These are phyloP conservation scores for Fusarium mundagurra DNA, from an alignment of 2,329 filamentous ascomycete species.

Conservation along the genomic window DNA sequence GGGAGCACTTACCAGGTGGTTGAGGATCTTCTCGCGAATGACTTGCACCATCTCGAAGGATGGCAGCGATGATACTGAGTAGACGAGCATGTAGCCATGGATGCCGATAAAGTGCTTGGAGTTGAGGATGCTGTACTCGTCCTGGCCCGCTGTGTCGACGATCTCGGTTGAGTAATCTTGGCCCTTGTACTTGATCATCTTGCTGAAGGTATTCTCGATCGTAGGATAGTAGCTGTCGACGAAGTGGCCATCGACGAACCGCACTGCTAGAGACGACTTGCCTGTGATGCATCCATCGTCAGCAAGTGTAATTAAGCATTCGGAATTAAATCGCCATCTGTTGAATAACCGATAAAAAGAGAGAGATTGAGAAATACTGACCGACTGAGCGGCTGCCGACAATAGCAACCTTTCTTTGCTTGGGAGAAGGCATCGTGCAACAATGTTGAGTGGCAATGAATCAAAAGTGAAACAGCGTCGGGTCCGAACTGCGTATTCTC, in stretches of 20 bases:
- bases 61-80: constrained; percentile 93
- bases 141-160: constrained; percentile 97
- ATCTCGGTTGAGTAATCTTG: constrained; percentile 97
- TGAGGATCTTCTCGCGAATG: constrained; percentile 96
- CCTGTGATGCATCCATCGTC: constrained; percentile 61
- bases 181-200: constrained; percentile 90
- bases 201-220: constrained; percentile 98
- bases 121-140: constrained; percentile 98
- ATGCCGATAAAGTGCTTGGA: constrained; percentile 99
- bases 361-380: constrained; percentile 45
- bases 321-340: background rate
- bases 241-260: constrained; percentile 97
- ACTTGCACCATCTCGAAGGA: constrained; percentile 98
- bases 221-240: constrained; percentile 99
- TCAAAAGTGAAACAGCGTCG: constrained; percentile 27
- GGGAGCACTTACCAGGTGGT: constrained; percentile 79
- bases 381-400: constrained; percentile 91
- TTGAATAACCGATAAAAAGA: background rate
- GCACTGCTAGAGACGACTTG: constrained; percentile 96
- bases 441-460: constrained; percentile 14
- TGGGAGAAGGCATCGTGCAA: constrained; percentile 60
- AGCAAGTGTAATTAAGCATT: constrained; percentile 4
- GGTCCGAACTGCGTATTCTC: background rate
- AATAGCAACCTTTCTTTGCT: constrained; percentile 95
- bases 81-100: constrained; percentile 98